Percentiles rank a stretch among this genome's conserved stretches.
Evolutionary conservation across 805 yeast genomes (phyloP).

Genomic region (Candida taoyuanica): DNA sequence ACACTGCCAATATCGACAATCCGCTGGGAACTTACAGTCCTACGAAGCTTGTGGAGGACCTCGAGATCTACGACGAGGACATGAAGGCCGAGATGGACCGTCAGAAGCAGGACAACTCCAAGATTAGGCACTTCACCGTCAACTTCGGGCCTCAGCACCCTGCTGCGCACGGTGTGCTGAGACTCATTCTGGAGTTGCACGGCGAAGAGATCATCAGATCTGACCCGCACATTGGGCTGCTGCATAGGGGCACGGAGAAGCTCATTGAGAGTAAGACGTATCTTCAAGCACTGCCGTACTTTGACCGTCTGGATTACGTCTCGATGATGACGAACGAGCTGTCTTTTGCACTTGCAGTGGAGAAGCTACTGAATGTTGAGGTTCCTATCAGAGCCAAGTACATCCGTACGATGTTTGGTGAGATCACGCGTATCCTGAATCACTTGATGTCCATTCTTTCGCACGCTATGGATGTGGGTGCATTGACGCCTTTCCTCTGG

Average conservation of each 20-base stretch:
- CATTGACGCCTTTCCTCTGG: constrained; percentile 89
- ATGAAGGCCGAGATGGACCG: constrained; percentile 25
- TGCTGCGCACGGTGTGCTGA: constrained; percentile 89
- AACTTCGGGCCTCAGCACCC: constrained; percentile 95
- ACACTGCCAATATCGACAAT: constrained; percentile 30
- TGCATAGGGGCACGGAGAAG: constrained; percentile 87
- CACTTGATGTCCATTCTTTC: constrained; percentile 84
- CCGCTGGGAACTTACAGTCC: constrained; percentile 37
- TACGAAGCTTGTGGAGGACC: constrained; percentile 26
- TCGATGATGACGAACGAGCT: constrained; percentile 90
- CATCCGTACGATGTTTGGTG: constrained; percentile 81
- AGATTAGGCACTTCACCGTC: constrained; percentile 83
- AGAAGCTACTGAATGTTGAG: constrained; percentile 77
- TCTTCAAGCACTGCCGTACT: constrained; percentile 84
- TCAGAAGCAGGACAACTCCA: constrained; percentile 23
- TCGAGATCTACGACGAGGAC: constrained; percentile 36
- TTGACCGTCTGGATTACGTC: constrained; percentile 81
- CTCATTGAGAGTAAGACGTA: constrained; percentile 83
- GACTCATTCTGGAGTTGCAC: constrained; percentile 78
- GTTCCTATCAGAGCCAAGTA: constrained; percentile 83
- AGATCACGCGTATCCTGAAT: constrained; percentile 76
- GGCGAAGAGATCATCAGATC: constrained; percentile 86
- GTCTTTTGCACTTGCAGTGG: constrained; percentile 79
- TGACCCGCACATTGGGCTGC: constrained; percentile 85
- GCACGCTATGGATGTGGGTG: constrained; percentile 94